Evolutionary conservation across 139 green algal genomes (phyloP), one percentile per base, ranked within the genome.

Genomic region (Coccomyxa sp.): DNA sequence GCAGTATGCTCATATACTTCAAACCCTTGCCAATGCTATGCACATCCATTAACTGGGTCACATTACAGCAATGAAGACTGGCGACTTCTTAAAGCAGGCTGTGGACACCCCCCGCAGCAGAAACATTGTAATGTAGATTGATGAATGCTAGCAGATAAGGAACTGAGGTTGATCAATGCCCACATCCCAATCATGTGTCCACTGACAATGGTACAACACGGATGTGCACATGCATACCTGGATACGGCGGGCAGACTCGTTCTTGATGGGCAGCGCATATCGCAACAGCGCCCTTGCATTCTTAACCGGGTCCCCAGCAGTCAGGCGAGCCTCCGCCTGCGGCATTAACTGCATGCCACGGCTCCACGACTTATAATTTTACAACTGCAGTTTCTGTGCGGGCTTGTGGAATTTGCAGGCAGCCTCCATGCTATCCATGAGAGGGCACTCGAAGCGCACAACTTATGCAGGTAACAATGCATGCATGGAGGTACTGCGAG

Each of bases 231-330:
- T 31, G 45, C 59, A 32, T 58, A 92, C 91, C 92, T 99, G 95
- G 10, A 98, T 87, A 83, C 92, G 68, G 10, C 95, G 88, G 57
- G 98, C 97, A 15, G 90, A 87, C 88, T 98, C 97, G 89, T 97
- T 97, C 63, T 96, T 77, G 78, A 99, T 97, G 0, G 97, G 97
- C 58, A 99, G 90, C 3, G 97, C 94, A 82, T 98, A 93, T 7
- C 97, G 92, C 88, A 99, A 88, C 63, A 99, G 91, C 0, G 97
- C 95, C 10, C 86, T 67, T 0, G 96, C 93, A 77, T 98, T 98
- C 82, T 98, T 99, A 1, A 97, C 90, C 3, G 92, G 90, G 58
- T 95, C 90, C 10, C 78, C 89, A 51, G 78, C 81, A 67, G 67
- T 84, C 75, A 79, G 82, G 51, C 58, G 32, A 30, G 84, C 82